phyloP scores from a whole-genome alignment of 495 filamentous ascomycete genomes.

The Parmelia sp. region DNA sequence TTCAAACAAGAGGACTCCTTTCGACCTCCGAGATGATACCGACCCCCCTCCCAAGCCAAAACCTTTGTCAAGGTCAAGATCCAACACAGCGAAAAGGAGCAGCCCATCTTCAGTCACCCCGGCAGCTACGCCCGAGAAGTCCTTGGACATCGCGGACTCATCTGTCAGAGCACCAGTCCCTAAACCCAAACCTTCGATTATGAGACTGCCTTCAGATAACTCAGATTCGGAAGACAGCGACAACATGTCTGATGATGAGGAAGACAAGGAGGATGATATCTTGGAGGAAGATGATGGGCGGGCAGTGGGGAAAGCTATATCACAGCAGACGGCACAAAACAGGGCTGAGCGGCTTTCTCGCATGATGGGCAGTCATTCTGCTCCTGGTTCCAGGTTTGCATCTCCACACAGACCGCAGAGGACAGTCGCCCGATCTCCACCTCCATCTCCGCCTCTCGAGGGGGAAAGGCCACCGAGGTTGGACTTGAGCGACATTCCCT shows the following conservation, averaged over 20 bases:
- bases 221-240: neutral
- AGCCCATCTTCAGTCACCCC: neutral
- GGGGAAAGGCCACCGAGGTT: slow-evolving; percentile 12
- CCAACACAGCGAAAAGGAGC: slow-evolving; percentile 2
- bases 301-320: slow-evolving; percentile 19
- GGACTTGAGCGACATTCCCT: slow-evolving; percentile 25
- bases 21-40: slow-evolving; percentile 23
- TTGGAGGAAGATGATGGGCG: slow-evolving; percentile 12
- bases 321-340: slow-evolving; percentile 24
- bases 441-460: slow-evolving; percentile 19
- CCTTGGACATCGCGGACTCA: slow-evolving; percentile 14
- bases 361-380: slow-evolving; percentile 27
- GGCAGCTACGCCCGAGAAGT: slow-evolving; percentile 5
- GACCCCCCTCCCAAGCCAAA: slow-evolving; percentile 13
- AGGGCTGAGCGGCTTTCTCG: slow-evolving; percentile 26
- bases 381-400: slow-evolving; percentile 23
- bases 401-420: slow-evolving; percentile 17
- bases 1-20: slow-evolving; percentile 19
- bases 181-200: slow-evolving; percentile 11
- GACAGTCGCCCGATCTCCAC: slow-evolving; percentile 18
- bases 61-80: slow-evolving; percentile 10
- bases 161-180: slow-evolving; percentile 11
- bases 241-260: neutral
- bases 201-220: slow-evolving; percentile 16
- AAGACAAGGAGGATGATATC: neutral